Percentiles rank a stretch among this genome's conserved stretches.
Evolutionary conservation across 129 eudicot species (phyloP).

Genomic region (Rutidosis leptorrhynchoides): DNA sequence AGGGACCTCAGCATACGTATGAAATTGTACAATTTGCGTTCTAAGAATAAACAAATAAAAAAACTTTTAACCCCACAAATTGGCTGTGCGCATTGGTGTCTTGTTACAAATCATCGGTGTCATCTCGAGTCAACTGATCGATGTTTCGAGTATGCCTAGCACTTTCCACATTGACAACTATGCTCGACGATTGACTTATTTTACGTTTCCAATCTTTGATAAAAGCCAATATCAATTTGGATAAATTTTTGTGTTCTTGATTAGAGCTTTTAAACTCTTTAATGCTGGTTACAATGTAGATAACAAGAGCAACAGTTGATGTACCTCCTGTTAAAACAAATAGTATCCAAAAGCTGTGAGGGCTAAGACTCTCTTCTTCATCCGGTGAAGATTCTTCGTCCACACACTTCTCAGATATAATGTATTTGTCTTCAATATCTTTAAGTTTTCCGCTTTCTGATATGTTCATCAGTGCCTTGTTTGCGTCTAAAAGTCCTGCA

Average conservation of each 20-base stretch:
- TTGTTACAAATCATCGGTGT: slow-evolving; percentile 21
- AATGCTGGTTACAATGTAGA: slow-evolving; percentile 16
- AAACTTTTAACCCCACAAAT: background rate
- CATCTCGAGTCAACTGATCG: slow-evolving; percentile 18
- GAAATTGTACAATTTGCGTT: background rate
- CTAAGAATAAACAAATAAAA: too few species aligned
- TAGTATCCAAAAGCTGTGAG: slow-evolving; percentile 46
- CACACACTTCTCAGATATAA: slow-evolving; percentile 30
- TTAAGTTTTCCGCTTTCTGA: slow-evolving; percentile 34
- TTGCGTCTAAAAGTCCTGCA: slow-evolving; percentile 28
- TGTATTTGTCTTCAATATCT: slow-evolving; percentile 28
- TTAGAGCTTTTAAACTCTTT: slow-evolving; percentile 16
- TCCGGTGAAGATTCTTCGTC: slow-evolving; percentile 36
- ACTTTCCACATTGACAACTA: slow-evolving; percentile 32
- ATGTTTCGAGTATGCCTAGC: slow-evolving; percentile 26
- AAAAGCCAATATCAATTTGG: slow-evolving; percentile 5
- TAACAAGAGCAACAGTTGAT: slow-evolving; percentile 38
- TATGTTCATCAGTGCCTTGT: slow-evolving; percentile 36
- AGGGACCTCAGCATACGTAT: too few species aligned
- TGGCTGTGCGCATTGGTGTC: background rate
- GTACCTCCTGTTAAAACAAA: slow-evolving; percentile 43
- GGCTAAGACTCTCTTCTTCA: slow-evolving; percentile 32
- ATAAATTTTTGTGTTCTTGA: slow-evolving; percentile 8
- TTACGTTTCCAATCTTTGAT: slow-evolving; percentile 20
- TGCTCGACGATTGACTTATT: slow-evolving; percentile 34